phyloP scores from a whole-genome alignment of 2,329 filamentous ascomycete species.

The Aureobasidium sp. region DNA sequence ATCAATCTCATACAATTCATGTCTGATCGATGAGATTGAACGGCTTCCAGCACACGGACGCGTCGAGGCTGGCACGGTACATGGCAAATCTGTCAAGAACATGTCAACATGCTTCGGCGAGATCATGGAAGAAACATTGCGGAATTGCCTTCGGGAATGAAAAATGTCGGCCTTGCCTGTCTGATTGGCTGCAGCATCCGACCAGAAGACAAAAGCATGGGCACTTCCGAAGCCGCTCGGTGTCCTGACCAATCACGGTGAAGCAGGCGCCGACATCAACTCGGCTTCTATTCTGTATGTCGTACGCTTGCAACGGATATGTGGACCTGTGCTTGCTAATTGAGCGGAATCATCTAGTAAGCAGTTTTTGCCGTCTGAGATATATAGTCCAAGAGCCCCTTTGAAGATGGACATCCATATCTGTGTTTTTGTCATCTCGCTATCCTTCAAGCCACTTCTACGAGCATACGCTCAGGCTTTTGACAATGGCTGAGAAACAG shows the following conservation, averaged over 20 bases:
- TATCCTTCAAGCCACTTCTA: not conserved
- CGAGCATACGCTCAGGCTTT: conserved; percentile 2
- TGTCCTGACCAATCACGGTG: not conserved
- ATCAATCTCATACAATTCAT: not conserved
- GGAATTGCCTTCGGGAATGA: conserved; percentile 5
- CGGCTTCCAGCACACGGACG: not conserved
- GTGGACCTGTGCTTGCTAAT: conserved; percentile 11
- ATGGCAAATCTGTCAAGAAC: conserved; percentile 3
- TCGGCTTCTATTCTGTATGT: not conserved
- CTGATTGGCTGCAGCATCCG: not conserved
- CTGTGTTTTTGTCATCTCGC: not conserved
- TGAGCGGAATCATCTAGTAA: conserved; percentile 5
- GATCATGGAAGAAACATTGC: conserved; percentile 2
- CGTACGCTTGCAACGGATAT: not conserved
- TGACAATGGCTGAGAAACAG: conserved; percentile 15
- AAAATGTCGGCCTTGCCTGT: not conserved
- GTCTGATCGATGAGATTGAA: not conserved
- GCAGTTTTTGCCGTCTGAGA: not conserved
- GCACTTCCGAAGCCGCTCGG: not conserved
- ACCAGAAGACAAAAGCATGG: not conserved
- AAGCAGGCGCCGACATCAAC: not conserved
- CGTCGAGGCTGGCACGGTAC: not conserved
- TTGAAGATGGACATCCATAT: not conserved
- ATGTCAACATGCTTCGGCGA: conserved; percentile 5
- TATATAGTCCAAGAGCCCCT: not conserved